Evolutionary conservation across 371 early-diverging fungal species (phyloP).

Genomic region (Lichtheimia ornata): DNA sequence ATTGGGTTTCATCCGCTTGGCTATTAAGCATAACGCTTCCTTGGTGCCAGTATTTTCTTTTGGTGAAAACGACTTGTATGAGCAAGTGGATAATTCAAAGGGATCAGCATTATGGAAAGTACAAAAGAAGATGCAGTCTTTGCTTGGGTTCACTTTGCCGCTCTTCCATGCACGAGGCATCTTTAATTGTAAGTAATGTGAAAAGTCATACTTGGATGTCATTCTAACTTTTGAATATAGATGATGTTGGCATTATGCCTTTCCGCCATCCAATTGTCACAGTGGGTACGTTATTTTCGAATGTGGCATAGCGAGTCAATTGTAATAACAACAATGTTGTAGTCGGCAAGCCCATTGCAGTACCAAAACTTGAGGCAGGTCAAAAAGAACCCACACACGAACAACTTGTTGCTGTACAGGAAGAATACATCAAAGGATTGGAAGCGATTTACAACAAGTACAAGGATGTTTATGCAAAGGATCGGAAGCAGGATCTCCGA

Average conservation of each 20-base stretch:
- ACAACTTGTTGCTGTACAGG: constrained; percentile 64
- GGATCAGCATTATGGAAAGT: constrained; percentile 54
- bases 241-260: constrained; percentile 62
- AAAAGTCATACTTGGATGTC: not conserved
- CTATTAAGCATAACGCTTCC: constrained; percentile 67
- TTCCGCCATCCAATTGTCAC: constrained; percentile 52
- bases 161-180: constrained; percentile 77
- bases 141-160: constrained; percentile 71
- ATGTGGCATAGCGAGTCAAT: no score
- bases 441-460: constrained; percentile 62
- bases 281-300: constrained; percentile 40
- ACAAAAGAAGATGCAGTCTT: constrained; percentile 62
- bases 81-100: constrained; percentile 56
- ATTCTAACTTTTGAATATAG: constrained; percentile 13
- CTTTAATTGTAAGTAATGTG: constrained; percentile 59
- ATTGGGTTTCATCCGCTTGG: constrained; percentile 82
- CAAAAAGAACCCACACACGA: constrained; percentile 65
- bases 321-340: not conserved
- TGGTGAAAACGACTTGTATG: constrained; percentile 85
- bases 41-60: constrained; percentile 79
- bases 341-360: constrained; percentile 75
- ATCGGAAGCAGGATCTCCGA: constrained; percentile 59
- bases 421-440: constrained; percentile 64
- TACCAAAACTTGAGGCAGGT: constrained; percentile 45
- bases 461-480: constrained; percentile 72